These are phyloP conservation scores for Talaromyces thailandensis DNA, from an alignment of 495 filamentous ascomycete species.

Conservation along the genomic window DNA sequence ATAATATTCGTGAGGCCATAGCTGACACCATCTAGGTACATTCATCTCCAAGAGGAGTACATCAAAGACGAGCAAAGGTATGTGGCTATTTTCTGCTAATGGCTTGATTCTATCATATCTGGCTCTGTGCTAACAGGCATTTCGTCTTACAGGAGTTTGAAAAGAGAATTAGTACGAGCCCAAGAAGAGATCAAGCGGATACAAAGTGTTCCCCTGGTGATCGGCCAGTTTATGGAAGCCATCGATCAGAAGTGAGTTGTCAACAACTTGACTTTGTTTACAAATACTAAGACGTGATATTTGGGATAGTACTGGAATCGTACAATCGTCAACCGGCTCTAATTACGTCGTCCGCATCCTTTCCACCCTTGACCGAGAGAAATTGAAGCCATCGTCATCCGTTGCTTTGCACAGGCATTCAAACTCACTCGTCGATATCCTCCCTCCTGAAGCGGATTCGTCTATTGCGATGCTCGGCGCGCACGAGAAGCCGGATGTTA, in stretches of 20 bases:
- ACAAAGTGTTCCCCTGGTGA: conserved; percentile 94
- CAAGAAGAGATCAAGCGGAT: conserved; percentile 99
- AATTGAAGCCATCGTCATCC: conserved; percentile 93
- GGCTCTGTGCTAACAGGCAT: not conserved
- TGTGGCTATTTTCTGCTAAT: not conserved
- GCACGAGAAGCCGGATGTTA: conserved; percentile 97
- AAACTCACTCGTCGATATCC: conserved; percentile 95
- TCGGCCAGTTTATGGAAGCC: conserved; percentile 99
- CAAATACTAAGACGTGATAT: not conserved
- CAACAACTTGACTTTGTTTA: conserved; percentile 11
- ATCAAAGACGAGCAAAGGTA: conserved; percentile 99
- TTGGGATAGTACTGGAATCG: conserved; percentile 76
- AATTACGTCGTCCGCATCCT: conserved; percentile 99
- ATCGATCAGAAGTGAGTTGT: conserved; percentile 85
- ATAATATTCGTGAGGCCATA: not conserved
- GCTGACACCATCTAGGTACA: conserved; percentile 58
- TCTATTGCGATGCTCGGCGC: conserved; percentile 96
- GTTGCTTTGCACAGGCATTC: conserved; percentile 97
- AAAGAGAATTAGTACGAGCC: conserved; percentile 91
- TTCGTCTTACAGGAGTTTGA: conserved; percentile 64
- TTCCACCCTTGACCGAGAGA: conserved; percentile 95
- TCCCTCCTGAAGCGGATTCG: conserved; percentile 94
- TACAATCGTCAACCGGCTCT: conserved; percentile 94
- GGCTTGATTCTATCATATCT: not conserved
- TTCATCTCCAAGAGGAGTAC: conserved; percentile 97